A percentile compares a stretch with the other conserved stretches of the same genome.
Conservation (phyloP, 2,329 filamentous ascomycete genomes). For the Alternaria burnsii region DNA sequence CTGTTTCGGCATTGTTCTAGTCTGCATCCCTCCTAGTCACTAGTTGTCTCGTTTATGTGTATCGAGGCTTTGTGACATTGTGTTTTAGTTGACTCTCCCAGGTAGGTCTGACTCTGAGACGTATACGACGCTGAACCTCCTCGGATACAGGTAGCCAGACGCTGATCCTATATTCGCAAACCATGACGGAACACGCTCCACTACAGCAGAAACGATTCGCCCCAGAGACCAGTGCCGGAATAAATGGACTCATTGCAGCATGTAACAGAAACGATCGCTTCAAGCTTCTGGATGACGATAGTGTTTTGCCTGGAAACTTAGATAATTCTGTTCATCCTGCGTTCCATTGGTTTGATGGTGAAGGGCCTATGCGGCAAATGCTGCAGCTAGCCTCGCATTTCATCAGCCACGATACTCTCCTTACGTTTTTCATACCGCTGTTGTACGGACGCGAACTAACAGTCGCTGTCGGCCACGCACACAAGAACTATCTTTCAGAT, state of each 20-base stretch:
- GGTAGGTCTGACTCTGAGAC: constrained; percentile 16
- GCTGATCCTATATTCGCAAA: background rate
- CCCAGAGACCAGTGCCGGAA: constrained; percentile 9
- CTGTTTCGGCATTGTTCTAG: constrained; percentile 17
- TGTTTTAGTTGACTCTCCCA: constrained; percentile 7
- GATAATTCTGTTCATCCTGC: constrained; percentile 43
- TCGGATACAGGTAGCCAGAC: background rate
- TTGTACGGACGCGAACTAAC: constrained; percentile 35
- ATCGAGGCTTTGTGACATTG: constrained; percentile 25
- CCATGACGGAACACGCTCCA: constrained; percentile 13
- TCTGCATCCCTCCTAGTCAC: background rate
- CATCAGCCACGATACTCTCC: constrained; percentile 36
- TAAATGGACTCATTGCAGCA: constrained; percentile 30
- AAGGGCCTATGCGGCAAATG: constrained; percentile 28
- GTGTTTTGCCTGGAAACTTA: constrained; percentile 32
- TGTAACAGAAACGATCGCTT: constrained; percentile 44
- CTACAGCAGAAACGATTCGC: constrained; percentile 9
- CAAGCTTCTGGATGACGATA: constrained; percentile 38
- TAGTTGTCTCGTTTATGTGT: constrained; percentile 3
- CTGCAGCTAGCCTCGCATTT: constrained; percentile 47
- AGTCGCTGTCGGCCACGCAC: constrained; percentile 1
- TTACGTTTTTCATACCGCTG: constrained; percentile 44
- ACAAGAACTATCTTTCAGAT: constrained; percentile 34
- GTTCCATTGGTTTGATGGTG: constrained; percentile 31
- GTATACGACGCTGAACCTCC: constrained; percentile 6